Evolutionary conservation across 441 rosid species (phyloP).

Genomic region (Pelargonium cotyledonis): DNA sequence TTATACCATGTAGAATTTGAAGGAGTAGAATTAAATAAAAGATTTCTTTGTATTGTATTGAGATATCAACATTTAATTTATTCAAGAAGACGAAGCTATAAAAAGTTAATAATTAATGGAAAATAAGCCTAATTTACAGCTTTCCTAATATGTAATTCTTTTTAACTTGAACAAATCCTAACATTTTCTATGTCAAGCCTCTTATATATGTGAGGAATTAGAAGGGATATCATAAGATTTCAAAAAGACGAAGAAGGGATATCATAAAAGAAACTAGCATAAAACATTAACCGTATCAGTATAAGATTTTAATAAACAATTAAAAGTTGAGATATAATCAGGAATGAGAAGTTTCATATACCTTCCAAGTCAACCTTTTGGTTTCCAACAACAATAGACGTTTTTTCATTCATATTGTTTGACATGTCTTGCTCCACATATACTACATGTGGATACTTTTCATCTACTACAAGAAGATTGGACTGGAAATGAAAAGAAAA

Average conservation of each 20-base stretch:
- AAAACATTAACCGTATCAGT: not conserved
- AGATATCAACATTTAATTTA: too few relatives aligned
- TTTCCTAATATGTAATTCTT: not conserved
- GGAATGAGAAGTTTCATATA: constrained; percentile 24
- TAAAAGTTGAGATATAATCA: constrained; percentile 2
- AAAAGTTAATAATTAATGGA: too few relatives aligned
- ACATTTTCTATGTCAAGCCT: not conserved
- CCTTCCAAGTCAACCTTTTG: constrained; percentile 62
- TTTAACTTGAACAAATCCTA: too few relatives aligned
- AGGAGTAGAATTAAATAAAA: too few relatives aligned
- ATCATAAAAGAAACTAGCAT: not conserved
- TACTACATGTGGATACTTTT: constrained; percentile 76
- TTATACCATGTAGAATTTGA: too few relatives aligned
- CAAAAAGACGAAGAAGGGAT: not conserved
- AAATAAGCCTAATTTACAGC: too few relatives aligned
- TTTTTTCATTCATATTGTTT: constrained; percentile 20
- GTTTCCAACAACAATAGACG: constrained; percentile 30
- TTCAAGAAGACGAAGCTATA: too few relatives aligned
- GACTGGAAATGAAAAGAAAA: constrained; percentile 48
- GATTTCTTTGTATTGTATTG: too few relatives aligned
- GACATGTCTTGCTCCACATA: constrained; percentile 37
- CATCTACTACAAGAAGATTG: constrained; percentile 49
- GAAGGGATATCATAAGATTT: too few relatives aligned
- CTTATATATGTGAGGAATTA: not conserved
- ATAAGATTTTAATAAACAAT: not conserved